Evolutionary conservation across 75 land plant genomes (phyloP), one percentile per base, ranked within the genome.

Genomic region (Pseudotsuga menziesii): DNA sequence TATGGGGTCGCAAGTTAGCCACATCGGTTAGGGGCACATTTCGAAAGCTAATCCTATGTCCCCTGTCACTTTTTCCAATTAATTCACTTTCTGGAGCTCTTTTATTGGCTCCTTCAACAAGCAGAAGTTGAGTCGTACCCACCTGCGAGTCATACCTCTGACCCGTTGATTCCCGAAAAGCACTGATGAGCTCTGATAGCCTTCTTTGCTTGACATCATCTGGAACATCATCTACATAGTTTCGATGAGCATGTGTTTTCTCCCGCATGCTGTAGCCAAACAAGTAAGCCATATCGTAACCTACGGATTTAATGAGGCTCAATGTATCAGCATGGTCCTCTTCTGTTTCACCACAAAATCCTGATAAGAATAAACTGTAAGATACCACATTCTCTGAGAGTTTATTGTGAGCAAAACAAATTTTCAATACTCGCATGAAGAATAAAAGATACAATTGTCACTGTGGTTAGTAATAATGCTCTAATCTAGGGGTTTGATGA

Each of bases 251-350:
- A 81, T 94, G 99, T 52, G 99, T 97, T 74, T 88, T 92, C 67
- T 97, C 98, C 39, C 98, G 85, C 91, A 92, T 89, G 80, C 99
- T 97, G 85, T 97, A 97, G 3, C 95, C 98, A 85, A 97, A 97
- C 99, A 97, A 94, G 87, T 94, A 94, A 57, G 99, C 98, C 99
- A 97, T 97, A 52, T 97, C 99, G 76, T 97, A 97, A 29, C 99
- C 98, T 36, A 97, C 99, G 72, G 85, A 79, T 74, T 84, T 90
- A 19, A 92, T 61, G 4, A 97, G 82, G 79, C 83, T 91, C 11
- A 97, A 67, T 11, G 98, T 97, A 36, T 94, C 92, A 8, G 61
- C 76, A 60, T 94, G 95, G 55, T 97, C 98, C 75, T 97, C 95
- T 75, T 97, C 99, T 56, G 95, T 97, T 86, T 97, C 99, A 58